These are phyloP conservation scores for Penicillium ochrochloron DNA, from an alignment of 495 filamentous ascomycete species.

Conservation along the genomic window DNA sequence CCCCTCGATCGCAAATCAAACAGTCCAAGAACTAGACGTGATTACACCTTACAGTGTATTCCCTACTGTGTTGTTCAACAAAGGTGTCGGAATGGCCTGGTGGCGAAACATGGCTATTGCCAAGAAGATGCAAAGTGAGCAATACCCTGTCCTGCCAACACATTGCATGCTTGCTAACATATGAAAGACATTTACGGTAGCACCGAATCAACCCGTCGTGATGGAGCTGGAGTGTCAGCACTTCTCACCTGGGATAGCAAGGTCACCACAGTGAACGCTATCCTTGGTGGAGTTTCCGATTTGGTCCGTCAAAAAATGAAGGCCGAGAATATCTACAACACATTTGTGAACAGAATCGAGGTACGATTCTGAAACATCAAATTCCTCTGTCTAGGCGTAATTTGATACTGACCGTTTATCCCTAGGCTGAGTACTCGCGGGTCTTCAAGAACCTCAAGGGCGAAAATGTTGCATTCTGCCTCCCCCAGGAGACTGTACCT, in stretches of 20 bases:
- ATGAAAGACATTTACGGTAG: conserved; percentile 37
- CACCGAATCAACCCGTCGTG: conserved; percentile 38
- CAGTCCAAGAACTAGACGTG: conserved; percentile 37
- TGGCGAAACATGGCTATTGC: conserved; percentile 43
- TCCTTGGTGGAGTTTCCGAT: conserved; percentile 36
- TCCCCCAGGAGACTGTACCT: conserved; percentile 30
- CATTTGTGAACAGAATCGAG: conserved; percentile 15
- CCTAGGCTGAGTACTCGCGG: conserved; percentile 33
- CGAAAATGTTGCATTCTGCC: conserved; percentile 36
- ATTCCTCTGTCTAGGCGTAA: neutral
- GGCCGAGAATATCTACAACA: conserved; percentile 34
- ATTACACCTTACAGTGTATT: conserved; percentile 42
- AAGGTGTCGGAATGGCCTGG: conserved; percentile 41
- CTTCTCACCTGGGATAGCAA: conserved; percentile 45
- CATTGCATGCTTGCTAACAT: neutral
- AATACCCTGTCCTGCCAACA: neutral
- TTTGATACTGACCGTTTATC: neutral
- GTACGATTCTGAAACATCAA: neutral
- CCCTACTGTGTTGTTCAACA: conserved; percentile 34
- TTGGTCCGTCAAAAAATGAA: conserved; percentile 39
- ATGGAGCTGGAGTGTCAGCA: conserved; percentile 37
- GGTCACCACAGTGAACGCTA: conserved; percentile 38
- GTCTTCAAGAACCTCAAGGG: conserved; percentile 39
- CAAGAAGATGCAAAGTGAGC: conserved; percentile 45
- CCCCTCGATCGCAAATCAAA: conserved; percentile 37